These are phyloP conservation scores for Botrytis pseudocinerea DNA, from an alignment of 2,329 filamentous ascomycete species.

Conservation along the genomic window DNA sequence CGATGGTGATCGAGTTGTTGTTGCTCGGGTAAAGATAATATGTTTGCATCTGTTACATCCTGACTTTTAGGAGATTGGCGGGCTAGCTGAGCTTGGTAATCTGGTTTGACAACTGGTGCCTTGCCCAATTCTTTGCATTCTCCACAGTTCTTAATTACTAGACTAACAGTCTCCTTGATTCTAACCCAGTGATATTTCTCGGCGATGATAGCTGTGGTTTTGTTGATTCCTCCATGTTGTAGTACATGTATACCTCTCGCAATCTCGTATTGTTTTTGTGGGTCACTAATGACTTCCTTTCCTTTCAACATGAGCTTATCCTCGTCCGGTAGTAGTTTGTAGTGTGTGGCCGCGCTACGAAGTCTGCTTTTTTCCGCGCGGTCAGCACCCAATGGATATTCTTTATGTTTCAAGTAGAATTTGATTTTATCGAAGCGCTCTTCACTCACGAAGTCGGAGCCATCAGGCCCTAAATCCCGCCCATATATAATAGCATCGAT, in stretches of 20 bases:
- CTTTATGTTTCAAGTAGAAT: slow-evolving; percentile 91
- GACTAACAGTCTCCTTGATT: slow-evolving; percentile 95
- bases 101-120: slow-evolving; percentile 44
- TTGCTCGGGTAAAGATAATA: slow-evolving; percentile 31
- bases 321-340: slow-evolving; percentile 64
- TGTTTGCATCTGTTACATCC: slow-evolving; percentile 32
- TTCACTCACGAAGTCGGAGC: slow-evolving; percentile 84
- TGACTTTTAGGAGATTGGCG: slow-evolving; percentile 20
- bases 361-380: slow-evolving; percentile 93
- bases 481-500: slow-evolving; percentile 64
- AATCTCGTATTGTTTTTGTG: slow-evolving; percentile 86
- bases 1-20: not conserved
- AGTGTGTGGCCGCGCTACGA: slow-evolving; percentile 90
- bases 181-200: slow-evolving; percentile 96
- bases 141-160: slow-evolving; percentile 87
- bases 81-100: slow-evolving; percentile 24
- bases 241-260: slow-evolving; percentile 72
- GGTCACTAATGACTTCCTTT: slow-evolving; percentile 94
- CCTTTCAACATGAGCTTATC: slow-evolving; percentile 95
- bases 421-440: slow-evolving; percentile 99
- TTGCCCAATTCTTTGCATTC: slow-evolving; percentile 84
- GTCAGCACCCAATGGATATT: slow-evolving; percentile 91
- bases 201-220: slow-evolving; percentile 91
- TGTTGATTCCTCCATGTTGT: slow-evolving; percentile 93
- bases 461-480: slow-evolving; percentile 57